Conservation (phyloP, 2,329 filamentous ascomycete species). For the Botrytis deweyae region DNA sequence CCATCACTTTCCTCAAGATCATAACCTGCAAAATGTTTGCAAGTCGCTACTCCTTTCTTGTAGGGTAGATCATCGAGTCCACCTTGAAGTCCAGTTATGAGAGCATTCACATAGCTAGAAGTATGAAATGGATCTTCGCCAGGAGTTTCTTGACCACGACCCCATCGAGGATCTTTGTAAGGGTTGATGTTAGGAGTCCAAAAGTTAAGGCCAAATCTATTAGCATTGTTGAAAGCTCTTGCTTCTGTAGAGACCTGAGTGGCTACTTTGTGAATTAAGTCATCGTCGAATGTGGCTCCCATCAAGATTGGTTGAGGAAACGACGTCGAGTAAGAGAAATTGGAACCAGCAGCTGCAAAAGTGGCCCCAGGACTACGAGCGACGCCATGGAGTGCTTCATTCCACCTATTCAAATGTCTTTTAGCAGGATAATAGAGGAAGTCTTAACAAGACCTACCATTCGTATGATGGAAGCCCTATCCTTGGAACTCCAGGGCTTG, state of each 20-base stretch:
- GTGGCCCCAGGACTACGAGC: constrained; percentile 49
- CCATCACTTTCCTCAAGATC: constrained; percentile 50
- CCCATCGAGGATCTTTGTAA: constrained; percentile 63
- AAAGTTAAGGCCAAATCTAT: constrained; percentile 55
- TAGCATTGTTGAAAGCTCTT: constrained; percentile 62
- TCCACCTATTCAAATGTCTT: constrained; percentile 44
- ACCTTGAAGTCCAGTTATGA: constrained; percentile 56
- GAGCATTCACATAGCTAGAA: constrained; percentile 50
- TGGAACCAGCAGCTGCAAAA: constrained; percentile 50
- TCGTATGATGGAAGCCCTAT: constrained; percentile 47
- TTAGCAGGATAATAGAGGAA: background rate
- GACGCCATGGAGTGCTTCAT: constrained; percentile 62
- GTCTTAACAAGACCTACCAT: constrained; percentile 40
- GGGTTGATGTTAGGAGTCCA: constrained; percentile 69
- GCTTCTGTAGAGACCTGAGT: constrained; percentile 58
- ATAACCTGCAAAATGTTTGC: constrained; percentile 60
- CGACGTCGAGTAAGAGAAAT: constrained; percentile 59
- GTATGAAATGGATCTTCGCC: constrained; percentile 56
- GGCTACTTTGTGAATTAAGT: constrained; percentile 57
- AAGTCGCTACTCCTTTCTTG: constrained; percentile 53
- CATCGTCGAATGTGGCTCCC: constrained; percentile 63
- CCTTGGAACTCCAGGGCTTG: constrained; percentile 26
- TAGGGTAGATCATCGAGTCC: constrained; percentile 41
- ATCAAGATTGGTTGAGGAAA: constrained; percentile 65
- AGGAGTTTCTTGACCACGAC: constrained; percentile 59